Evolutionary conservation across 2,329 filamentous ascomycete genomes (phyloP), one percentile per base, ranked within the genome.

Genomic region (Talaromyces amestolkiae): DNA sequence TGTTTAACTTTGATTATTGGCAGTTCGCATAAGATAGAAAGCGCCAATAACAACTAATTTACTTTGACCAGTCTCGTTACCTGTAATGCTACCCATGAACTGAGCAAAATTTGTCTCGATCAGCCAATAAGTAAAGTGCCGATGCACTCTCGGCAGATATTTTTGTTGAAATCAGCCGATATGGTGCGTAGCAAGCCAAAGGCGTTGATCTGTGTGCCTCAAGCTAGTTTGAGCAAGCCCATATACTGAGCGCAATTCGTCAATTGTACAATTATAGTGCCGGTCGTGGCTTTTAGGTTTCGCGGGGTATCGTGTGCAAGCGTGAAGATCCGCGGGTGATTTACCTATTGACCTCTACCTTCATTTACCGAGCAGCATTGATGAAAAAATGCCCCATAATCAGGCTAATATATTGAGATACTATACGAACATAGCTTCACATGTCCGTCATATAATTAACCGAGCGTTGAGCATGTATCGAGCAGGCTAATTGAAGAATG

Each of bases 1-100:
- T 58, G 1, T 58, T 58, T 33, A 58, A 58, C 22, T 58, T 58
- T 58, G 54, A 58, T 19, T 58, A 24, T 13, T 58, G 54, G 54
- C 54, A 58, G 31, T 58, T 58, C 19, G n/a, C 54, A 22, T 41
- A 33, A 53, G 11, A 22, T 11, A 9, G 5, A 10, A 45, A 45
- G 19, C 19, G n/a, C 19, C 43, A 19, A 45, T 19, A 45, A 13
- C 19, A 45, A 45, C 41, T 9, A 17, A 45, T 45, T 45, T 45
- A 7, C 39, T 45, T 45, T n/a, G 19, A 45, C 41, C 41, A 41
- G 2, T 45, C 10, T 45, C 15, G 2, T 37, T 37, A 37, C 35
- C 41, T 45, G n/a, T 43, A 43, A n/a, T 43, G 43, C 19, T 45
- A 45, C 9, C 19, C 41, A 11, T 45, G n/a, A 22, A 45, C 9